These are phyloP conservation scores for Viola odorata DNA, from an alignment of 345 rosid genomes.

Conservation along the genomic window DNA sequence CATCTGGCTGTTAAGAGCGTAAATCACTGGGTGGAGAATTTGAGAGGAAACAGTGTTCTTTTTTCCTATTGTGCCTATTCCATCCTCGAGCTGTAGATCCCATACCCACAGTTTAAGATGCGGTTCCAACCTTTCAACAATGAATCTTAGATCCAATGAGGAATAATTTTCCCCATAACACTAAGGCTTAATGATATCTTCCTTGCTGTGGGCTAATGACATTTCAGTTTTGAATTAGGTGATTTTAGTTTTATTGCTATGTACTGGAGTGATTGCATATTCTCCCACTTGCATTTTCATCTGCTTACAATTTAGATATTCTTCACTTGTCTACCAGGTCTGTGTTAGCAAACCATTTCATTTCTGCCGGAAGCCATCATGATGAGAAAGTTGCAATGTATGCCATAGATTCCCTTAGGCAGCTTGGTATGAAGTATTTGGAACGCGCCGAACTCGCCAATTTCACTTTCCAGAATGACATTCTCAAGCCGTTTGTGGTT, in stretches of 20 bases:
- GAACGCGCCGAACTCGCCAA: conserved; percentile 87
- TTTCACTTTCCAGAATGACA: conserved; percentile 93
- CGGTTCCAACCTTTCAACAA: no score
- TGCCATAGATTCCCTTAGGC: conserved; percentile 92
- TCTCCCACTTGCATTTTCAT: not conserved
- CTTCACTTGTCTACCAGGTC: conserved; percentile 35
- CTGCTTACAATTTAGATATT: not conserved
- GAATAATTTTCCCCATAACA: no score
- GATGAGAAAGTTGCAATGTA: conserved; percentile 94
- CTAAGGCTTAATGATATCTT: no score
- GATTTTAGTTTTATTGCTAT: not conserved
- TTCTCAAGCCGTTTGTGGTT: conserved; percentile 86
- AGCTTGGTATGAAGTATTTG: conserved; percentile 88
- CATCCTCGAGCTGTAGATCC: no score
- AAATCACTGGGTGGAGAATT: no score
- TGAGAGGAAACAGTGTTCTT: no score
- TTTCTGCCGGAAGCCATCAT: conserved; percentile 85
- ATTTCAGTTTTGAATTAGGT: not conserved
- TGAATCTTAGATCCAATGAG: no score
- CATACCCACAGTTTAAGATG: no score
- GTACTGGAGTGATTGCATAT: not conserved
- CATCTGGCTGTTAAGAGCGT: no score
- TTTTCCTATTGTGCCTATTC: no score
- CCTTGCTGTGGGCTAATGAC: not conserved
- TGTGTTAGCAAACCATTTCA: conserved; percentile 90